Evolutionary conservation across 352 stramenopile species (phyloP).

Genomic region (Phytophthora melonis): DNA sequence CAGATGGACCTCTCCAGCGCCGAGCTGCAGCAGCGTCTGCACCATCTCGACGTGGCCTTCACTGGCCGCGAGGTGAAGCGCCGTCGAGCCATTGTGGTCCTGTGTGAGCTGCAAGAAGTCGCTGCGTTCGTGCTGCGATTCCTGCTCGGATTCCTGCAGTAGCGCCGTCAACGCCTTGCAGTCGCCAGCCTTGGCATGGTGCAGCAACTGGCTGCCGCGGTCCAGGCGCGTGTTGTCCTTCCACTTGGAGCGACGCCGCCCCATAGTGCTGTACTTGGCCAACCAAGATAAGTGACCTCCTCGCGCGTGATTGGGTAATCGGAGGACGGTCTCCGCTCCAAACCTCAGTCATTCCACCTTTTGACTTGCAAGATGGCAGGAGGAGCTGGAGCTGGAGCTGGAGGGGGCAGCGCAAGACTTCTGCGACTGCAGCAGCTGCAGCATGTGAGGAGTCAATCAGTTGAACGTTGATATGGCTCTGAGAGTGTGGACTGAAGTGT

Average conservation of each 20-base stretch:
- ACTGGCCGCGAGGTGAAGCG: constrained; percentile 68
- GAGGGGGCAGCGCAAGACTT: neutral
- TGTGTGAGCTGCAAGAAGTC: constrained; percentile 72
- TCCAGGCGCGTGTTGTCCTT: constrained; percentile 57
- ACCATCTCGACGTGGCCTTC: constrained; percentile 65
- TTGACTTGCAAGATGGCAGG: constrained; percentile 15
- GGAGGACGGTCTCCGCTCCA: neutral
- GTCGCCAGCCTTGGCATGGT: constrained; percentile 54
- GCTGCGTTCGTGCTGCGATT: constrained; percentile 23
- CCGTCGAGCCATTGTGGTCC: constrained; percentile 73
- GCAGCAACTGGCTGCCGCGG: constrained; percentile 55
- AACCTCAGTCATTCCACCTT: constrained; percentile 8
- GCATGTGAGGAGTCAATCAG: constrained; percentile 15
- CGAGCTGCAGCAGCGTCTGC: constrained; percentile 48
- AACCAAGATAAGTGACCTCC: constrained; percentile 26
- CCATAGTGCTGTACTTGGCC: constrained; percentile 45
- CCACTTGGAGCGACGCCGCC: constrained; percentile 74
- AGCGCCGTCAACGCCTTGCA: constrained; percentile 44
- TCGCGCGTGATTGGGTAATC: constrained; percentile 35
- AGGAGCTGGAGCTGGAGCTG: neutral
- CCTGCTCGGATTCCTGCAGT: constrained; percentile 29
- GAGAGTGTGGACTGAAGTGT: neutral
- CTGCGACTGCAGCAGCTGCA: constrained; percentile 27
- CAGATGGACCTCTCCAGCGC: constrained; percentile 69
- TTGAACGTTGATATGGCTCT: neutral